Base-by-base conservation (phyloP, 1,284 basidiomycete species). In the Schizophyllum amplum region DNA sequence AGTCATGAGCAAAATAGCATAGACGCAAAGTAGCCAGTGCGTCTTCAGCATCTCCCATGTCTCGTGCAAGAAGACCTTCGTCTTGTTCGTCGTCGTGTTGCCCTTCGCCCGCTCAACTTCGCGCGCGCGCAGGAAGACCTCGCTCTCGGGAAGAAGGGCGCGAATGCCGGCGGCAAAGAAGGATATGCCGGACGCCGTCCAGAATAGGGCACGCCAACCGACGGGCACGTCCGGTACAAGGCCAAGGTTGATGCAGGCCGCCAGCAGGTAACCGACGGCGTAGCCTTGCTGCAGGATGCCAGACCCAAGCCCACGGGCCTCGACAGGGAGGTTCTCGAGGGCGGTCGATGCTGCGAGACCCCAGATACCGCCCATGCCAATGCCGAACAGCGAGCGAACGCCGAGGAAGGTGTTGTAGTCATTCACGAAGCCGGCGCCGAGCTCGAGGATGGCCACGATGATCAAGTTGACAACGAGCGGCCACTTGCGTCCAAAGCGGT, bases 401-500 rank as follows among this genome's bases (percentile, higher is more conserved):
- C 77, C 87, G 49, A 91, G 80, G 75, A 91, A 91, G 62, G 86
- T 77, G 0, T 59, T 22, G 71, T 78, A 91, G 0, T 82, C 87
- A 15, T 83, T 72, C n/a, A 84, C 83, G 67, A 90, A 91, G 48
- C 86, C 83, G 5, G 81, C 84, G 0, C 85, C 90, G 17, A 98
- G 82, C 63, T 94, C 87, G 58, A 97, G 82, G 9, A 81, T 71
- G n/a, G 80, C 76, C 61, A 92, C 82, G 51, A 94, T 65, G 17
- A 90, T 54, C 53, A 93, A 72, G 69, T 97, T 97, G 65, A 68
- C 64, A 47, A 94, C 84, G 2, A 98, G 75, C 1, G 94, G 93
- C 91, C 92, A 98, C 75, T 94, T 95, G 50, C 95, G 83, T 2
- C 95, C 95, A 68, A 81, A 96, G 7, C 94, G 81, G 69, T 94